Evolutionary conservation across 495 filamentous ascomycete species (phyloP).

Genomic region (Penicillium coprophilum): DNA sequence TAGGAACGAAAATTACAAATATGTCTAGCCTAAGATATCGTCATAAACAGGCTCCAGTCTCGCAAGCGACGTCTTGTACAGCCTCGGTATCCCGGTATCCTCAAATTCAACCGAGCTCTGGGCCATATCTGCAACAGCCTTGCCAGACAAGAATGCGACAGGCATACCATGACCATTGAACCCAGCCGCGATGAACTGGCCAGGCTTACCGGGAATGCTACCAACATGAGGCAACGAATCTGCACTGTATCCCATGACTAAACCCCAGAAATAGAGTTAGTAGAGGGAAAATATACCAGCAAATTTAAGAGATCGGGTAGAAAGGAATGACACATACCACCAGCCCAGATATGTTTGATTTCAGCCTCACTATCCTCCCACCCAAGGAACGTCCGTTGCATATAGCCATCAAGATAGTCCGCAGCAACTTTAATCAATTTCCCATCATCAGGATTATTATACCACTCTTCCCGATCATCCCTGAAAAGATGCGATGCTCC

Average conservation of each 20-base stretch:
- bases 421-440: constrained; percentile 59
- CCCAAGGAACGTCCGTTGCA: constrained; percentile 49
- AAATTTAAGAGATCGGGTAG: neutral
- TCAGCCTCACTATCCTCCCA: constrained; percentile 49
- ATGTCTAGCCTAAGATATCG: constrained; percentile 11
- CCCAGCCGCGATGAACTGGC: constrained; percentile 50
- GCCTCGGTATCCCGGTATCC: constrained; percentile 37
- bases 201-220: constrained; percentile 42
- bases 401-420: constrained; percentile 54
- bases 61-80: constrained; percentile 40
- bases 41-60: constrained; percentile 23
- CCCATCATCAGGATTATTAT: constrained; percentile 48
- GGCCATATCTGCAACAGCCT: constrained; percentile 50
- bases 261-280: neutral
- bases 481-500: constrained; percentile 49
- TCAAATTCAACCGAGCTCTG: constrained; percentile 30
- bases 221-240: constrained; percentile 53
- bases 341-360: constrained; percentile 51
- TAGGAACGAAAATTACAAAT: too few relatives aligned
- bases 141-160: constrained; percentile 44
- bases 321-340: constrained; percentile 28
- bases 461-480: constrained; percentile 58
- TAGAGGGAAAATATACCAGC: neutral
- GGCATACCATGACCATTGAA: constrained; percentile 61
- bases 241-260: constrained; percentile 47